Percentiles rank a stretch among this genome's conserved stretches.
These are phyloP conservation scores for Kickxella alabastrina DNA, from an alignment of 192 early-diverging fungal species.

Conservation along the genomic window DNA sequence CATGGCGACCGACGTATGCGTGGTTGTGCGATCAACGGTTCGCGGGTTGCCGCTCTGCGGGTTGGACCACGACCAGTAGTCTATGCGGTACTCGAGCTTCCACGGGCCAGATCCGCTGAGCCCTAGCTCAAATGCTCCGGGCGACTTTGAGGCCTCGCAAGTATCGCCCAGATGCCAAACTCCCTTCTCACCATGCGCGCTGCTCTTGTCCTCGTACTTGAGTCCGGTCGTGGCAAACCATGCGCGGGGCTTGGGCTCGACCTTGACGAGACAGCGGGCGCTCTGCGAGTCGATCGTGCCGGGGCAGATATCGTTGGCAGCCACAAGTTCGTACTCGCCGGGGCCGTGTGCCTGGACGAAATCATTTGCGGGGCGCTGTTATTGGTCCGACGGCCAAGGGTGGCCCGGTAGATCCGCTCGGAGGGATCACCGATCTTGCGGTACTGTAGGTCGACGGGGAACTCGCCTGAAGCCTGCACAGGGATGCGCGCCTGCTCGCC, in stretches of 20 bases:
- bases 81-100: slow-evolving; percentile 40
- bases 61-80: slow-evolving; percentile 29
- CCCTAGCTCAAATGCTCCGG: slow-evolving; percentile 27
- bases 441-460: slow-evolving; percentile 36
- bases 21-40: slow-evolving; percentile 21
- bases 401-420: slow-evolving; percentile 8
- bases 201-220: neutral
- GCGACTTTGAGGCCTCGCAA: slow-evolving; percentile 19
- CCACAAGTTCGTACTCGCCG: slow-evolving; percentile 42
- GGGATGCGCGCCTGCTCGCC: slow-evolving; percentile 36
- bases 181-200: neutral
- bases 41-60: slow-evolving; percentile 15
- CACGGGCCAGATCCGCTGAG: slow-evolving; percentile 44
- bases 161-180: slow-evolving; percentile 21
- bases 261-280: slow-evolving; percentile 29
- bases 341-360: slow-evolving; percentile 30
- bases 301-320: slow-evolving; percentile 26
- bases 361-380: slow-evolving; percentile 3
- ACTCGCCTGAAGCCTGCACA: slow-evolving; percentile 22
- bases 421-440: slow-evolving; percentile 19
- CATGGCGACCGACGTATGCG: slow-evolving; percentile 33
- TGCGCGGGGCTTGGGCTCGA: slow-evolving; percentile 36
- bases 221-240: slow-evolving; percentile 34
- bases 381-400: slow-evolving; percentile 5
- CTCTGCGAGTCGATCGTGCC: slow-evolving; percentile 27